Conservation (phyloP, 2,329 filamentous ascomycete species). For the Sphaerulina vaccinii region DNA sequence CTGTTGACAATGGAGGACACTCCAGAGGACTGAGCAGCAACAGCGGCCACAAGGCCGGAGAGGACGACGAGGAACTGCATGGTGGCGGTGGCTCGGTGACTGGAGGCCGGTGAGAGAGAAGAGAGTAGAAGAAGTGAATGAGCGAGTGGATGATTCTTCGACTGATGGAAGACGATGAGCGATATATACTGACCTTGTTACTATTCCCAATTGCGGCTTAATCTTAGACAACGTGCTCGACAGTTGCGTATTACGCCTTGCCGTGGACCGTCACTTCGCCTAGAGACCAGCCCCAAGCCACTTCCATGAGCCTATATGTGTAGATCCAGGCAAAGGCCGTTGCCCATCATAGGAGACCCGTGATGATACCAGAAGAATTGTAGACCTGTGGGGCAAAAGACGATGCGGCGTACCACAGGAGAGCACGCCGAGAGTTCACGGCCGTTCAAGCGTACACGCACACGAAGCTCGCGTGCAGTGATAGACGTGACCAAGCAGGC, state of each 20-base stretch:
- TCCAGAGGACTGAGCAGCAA: constrained; percentile 1
- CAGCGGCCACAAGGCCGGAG: constrained; percentile 4
- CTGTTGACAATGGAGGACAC: constrained; percentile 7
- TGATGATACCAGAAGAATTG: background rate
- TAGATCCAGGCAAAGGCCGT: background rate
- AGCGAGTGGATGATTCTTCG: constrained; percentile 7
- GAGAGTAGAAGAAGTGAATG: background rate
- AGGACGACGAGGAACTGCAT: constrained; percentile 11
- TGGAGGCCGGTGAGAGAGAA: constrained; percentile 1
- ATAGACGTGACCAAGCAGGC: background rate
- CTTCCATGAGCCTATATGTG: background rate
- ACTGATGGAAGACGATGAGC: background rate
- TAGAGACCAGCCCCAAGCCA: constrained; percentile 4
- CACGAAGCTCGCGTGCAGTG: constrained; percentile 1
- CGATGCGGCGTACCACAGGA: background rate
- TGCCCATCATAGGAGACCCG: background rate
- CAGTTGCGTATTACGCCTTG: constrained; percentile 1
- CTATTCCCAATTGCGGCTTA: background rate
- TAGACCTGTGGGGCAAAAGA: background rate
- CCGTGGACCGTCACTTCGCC: background rate
- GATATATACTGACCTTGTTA: constrained; percentile 6
- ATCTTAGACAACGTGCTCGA: background rate
- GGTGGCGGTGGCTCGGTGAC: background rate
- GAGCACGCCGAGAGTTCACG: background rate
- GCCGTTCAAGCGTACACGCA: background rate